Base-by-base conservation (phyloP, 2,329 filamentous ascomycete species). In the Erysiphe neolycopersici region DNA sequence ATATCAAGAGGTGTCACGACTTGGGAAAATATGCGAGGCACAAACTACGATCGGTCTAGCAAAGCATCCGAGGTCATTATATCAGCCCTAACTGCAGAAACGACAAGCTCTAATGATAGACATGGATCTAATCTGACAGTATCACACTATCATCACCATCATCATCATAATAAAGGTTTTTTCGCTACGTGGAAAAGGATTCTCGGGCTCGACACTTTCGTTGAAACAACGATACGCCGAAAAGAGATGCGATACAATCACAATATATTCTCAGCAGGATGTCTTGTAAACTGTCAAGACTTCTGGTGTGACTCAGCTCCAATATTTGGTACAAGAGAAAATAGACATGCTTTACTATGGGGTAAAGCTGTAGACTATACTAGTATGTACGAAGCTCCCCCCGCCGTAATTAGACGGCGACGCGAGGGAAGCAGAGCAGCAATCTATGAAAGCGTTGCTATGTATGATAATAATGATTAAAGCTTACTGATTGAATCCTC, bases 261-360 rank as follows among this genome's bases (percentile, higher is more conserved):
- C 45, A 98, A 95, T 57, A 85, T 85, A 0, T 98, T 87, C 59
- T 87, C 76, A 46, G 68, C 75, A 30, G 89, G 89, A 8, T 67
- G 83, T 35, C 52, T 91, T n/a, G 71, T 76, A 46, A 98, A 98
- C 57, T 98, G 89, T 61, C 78, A 73, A 50, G 91, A 98, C 60
- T 98, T 98, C 58, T 95, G 85, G 83, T 87, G 80, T 54, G 89
- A 95, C 56, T 74, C 81, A 1, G 76, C 80, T 2, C 79, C 87
- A 0, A 59, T 92, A 16, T 87, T 93, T 57, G 74, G 78, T 11
- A 72, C 68, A 52, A 69, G 78, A 46, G 73, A 81, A 53, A 77
- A 71, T 42, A 85, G 85, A 12, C 67, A 68, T 38, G 84, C 79
- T 0, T 62, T 84, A 57, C 62, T 98, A 8, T 81, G 75, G 13